Evolutionary conservation across 768 basidiomycete genomes (phyloP).

Genomic region (Pleurotus eryngii): DNA sequence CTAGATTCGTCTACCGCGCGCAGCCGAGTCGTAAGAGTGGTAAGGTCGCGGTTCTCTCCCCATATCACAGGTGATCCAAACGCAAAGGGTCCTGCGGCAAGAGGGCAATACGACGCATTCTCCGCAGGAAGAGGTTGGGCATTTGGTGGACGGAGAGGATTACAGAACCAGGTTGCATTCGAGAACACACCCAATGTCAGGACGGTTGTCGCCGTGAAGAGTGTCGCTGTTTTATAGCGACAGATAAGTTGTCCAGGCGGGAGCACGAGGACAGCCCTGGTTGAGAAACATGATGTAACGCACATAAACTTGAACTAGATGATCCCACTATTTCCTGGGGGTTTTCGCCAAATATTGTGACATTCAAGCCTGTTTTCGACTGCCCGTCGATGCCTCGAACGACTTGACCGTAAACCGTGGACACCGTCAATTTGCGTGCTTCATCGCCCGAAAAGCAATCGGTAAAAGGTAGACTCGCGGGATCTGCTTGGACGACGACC

Average conservation of each 20-base stretch:
- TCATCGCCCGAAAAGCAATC: conserved; percentile 64
- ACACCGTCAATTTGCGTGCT: conserved; percentile 59
- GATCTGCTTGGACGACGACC: conserved; percentile 40
- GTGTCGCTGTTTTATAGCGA: conserved; percentile 54
- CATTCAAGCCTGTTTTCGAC: conserved; percentile 51
- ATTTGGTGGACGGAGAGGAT: conserved; percentile 73
- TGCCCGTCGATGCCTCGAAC: conserved; percentile 33
- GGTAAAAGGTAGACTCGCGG: conserved; percentile 57
- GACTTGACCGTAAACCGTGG: conserved; percentile 72
- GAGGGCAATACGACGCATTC: conserved; percentile 64
- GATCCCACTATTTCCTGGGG: conserved; percentile 58
- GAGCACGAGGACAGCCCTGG: not conserved
- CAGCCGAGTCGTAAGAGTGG: conserved; percentile 80
- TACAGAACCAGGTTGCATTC: conserved; percentile 74
- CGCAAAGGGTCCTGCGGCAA: conserved; percentile 75
- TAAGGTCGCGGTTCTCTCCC: conserved; percentile 63
- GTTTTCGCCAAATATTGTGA: conserved; percentile 69
- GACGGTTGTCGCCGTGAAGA: conserved; percentile 80
- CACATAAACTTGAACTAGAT: conserved; percentile 66
- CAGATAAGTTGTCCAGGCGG: not conserved
- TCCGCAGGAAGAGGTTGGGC: conserved; percentile 51
- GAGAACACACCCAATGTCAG: conserved; percentile 74
- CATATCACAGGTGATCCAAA: conserved; percentile 75
- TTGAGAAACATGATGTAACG: conserved; percentile 22
- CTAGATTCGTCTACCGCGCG: conserved; percentile 87